Conservation (phyloP, 2,329 filamentous ascomycete species). For the Cryphonectria japonica region DNA sequence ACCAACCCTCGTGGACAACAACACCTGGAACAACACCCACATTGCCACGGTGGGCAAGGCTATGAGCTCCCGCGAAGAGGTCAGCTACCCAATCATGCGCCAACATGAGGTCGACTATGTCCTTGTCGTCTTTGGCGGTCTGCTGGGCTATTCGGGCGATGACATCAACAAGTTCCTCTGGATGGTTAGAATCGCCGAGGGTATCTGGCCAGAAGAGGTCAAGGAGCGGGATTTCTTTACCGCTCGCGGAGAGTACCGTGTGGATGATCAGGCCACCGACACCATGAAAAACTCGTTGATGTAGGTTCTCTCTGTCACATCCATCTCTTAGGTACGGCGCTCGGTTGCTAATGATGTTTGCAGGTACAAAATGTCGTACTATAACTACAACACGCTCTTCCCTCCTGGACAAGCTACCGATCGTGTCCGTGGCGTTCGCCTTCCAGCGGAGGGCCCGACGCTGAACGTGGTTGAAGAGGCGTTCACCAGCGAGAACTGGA, state of each 20-base stretch:
- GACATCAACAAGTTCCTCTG: conserved; percentile 99
- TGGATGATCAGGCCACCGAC: conserved; percentile 90
- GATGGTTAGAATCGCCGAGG: conserved; percentile 99
- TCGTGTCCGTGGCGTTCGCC: conserved; percentile 77
- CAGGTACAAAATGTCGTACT: conserved; percentile 99
- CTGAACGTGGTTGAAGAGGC: conserved; percentile 93
- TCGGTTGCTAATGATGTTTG: conserved; percentile 37
- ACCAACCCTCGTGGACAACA: conserved; percentile 97
- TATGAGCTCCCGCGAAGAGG: conserved; percentile 96
- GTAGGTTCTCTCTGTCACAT: conserved; percentile 57
- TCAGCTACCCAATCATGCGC: conserved; percentile 97
- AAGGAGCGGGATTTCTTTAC: conserved; percentile 98
- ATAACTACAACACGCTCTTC: conserved; percentile 94
- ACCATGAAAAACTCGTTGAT: conserved; percentile 99
- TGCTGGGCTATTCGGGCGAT: conserved; percentile 95
- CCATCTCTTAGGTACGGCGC: background rate
- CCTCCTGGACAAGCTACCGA: conserved; percentile 88
- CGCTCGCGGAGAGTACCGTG: conserved; percentile 86
- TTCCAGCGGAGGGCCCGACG: conserved; percentile 84
- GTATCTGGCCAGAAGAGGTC: conserved; percentile 99
- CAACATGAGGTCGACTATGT: conserved; percentile 99
- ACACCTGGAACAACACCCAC: conserved; percentile 99
- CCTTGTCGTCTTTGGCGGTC: conserved; percentile 93
- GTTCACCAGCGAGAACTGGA: conserved; percentile 99
- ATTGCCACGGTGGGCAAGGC: conserved; percentile 99